Base-by-base conservation (phyloP, 345 rosid species). In the Eucalyptus erythrocorys region DNA sequence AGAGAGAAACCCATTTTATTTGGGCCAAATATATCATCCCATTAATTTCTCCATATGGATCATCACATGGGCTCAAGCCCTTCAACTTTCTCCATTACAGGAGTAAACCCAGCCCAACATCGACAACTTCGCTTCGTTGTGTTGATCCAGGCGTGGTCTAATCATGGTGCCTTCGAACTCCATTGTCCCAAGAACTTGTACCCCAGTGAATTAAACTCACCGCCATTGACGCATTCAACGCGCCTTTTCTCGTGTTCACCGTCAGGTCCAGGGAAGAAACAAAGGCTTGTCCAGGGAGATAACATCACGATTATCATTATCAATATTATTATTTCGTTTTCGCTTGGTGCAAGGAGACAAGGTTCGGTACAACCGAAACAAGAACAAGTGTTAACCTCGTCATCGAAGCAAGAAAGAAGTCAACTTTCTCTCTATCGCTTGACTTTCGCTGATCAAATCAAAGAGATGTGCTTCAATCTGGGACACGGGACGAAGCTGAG, bases 391-490 rank as follows among this genome's bases (percentile, higher is more conserved):
- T 10, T 76, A 37, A 71, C 37, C 47, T 76, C 82, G 22, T 21
- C 82, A 6, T 37, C 82, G 82, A 37, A 21, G 82, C 82, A 76
- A 76, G 45, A 76, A 37, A 76, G 45, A 37, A 37, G 47, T 51
- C 80, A 43, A 43, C 48, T 17, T 32, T 32, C n/a, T 61, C 80
- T 59, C 68, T 61, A 59, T 50, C 49, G 34, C 61, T 88, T 37
- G 34, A 42, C 87, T 40, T 76, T 76, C 45, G 47, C 45, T 3
- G 47, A 76, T 76, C 82, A 21, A 71, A 30, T 42, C 24, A 9
- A 19, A 37, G 45, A 71, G 81, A 94, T 94, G 96, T 93, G 96
- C 87, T 92, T 94, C 37, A 88, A 92, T 48, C n/a, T 92, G 42
- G 93, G 94, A 13, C 88, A 84, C 79, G 89, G 89, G 42, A 85